Evolutionary conservation across 352 stramenopile genomes (phyloP).

Genomic region (Globisporangium okanoganense): DNA sequence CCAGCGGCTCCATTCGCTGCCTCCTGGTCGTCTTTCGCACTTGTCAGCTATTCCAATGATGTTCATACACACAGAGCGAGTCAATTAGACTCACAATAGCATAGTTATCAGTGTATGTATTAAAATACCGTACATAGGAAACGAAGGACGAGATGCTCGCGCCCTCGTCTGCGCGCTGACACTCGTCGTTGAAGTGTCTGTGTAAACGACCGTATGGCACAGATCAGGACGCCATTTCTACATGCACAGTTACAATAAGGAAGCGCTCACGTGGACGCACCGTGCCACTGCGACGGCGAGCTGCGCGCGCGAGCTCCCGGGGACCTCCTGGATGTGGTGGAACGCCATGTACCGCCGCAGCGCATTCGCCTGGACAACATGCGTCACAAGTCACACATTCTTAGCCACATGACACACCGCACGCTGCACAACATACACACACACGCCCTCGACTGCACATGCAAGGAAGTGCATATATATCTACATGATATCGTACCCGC

Average conservation of each 20-base stretch:
- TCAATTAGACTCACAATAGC: too few relatives aligned
- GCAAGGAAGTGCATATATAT: not conserved
- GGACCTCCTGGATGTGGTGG: slow-evolving; percentile 45
- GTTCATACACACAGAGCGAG: not conserved
- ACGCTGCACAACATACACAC: not conserved
- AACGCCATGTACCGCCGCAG: slow-evolving; percentile 69
- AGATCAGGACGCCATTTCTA: not conserved
- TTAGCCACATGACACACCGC: not conserved
- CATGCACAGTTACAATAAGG: too few relatives aligned
- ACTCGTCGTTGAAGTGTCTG: slow-evolving; percentile 70
- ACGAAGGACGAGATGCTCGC: slow-evolving; percentile 64
- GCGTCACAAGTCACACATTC: slow-evolving; percentile 6
- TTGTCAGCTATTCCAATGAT: slow-evolving; percentile 4
- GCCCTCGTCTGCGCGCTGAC: slow-evolving; percentile 55
- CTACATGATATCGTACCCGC: slow-evolving; percentile 43
- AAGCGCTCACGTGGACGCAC: too few relatives aligned
- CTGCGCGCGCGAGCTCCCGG: slow-evolving; percentile 47
- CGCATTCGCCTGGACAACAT: slow-evolving; percentile 34
- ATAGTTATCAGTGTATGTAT: too few relatives aligned
- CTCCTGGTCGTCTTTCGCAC: not conserved
- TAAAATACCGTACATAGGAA: slow-evolving; percentile 43
- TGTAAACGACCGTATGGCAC: slow-evolving; percentile 7
- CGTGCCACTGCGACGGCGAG: slow-evolving; percentile 60
- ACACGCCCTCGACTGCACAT: too few relatives aligned
- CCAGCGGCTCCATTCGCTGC: slow-evolving; percentile 14